Evolutionary conservation across 1,284 basidiomycete genomes (phyloP).

Genomic region (Austroboletus niveus): DNA sequence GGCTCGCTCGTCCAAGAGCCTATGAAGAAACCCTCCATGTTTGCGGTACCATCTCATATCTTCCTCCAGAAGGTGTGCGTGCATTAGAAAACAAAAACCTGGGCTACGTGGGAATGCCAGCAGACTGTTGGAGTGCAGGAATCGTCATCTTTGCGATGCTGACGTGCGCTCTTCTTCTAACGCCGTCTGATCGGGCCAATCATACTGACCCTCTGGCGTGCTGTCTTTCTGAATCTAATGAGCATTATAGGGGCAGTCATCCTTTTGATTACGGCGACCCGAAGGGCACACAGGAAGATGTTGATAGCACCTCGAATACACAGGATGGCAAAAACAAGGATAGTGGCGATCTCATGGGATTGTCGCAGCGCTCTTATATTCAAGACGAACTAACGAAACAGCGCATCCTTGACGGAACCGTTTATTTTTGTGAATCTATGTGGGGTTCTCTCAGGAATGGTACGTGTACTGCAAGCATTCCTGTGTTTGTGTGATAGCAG

Average conservation of each 20-base stretch:
- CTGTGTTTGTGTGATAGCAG: conserved; percentile 1
- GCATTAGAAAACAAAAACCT: conserved; percentile 70
- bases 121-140: conserved; percentile 84
- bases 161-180: conserved; percentile 47
- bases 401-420: conserved; percentile 60
- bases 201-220: neutral
- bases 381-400: conserved; percentile 62
- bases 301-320: conserved; percentile 1
- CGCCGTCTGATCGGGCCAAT: neutral
- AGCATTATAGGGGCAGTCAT: conserved; percentile 55
- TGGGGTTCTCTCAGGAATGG: conserved; percentile 63
- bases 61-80: conserved; percentile 81
- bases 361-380: conserved; percentile 47
- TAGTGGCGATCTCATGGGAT: conserved; percentile 29
- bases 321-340: conserved; percentile 17
- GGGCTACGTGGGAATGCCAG: conserved; percentile 74
- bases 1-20: conserved; percentile 76
- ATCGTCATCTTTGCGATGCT: conserved; percentile 80
- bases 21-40: conserved; percentile 78
- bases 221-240: conserved; percentile 8
- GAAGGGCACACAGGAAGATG: conserved; percentile 22
- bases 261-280: conserved; percentile 64
- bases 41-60: conserved; percentile 78
- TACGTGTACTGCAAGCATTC: conserved; percentile 33
- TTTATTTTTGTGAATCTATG: conserved; percentile 50